Conservation (phyloP, 768 basidiomycete genomes). For the Trametes sanguinea region DNA sequence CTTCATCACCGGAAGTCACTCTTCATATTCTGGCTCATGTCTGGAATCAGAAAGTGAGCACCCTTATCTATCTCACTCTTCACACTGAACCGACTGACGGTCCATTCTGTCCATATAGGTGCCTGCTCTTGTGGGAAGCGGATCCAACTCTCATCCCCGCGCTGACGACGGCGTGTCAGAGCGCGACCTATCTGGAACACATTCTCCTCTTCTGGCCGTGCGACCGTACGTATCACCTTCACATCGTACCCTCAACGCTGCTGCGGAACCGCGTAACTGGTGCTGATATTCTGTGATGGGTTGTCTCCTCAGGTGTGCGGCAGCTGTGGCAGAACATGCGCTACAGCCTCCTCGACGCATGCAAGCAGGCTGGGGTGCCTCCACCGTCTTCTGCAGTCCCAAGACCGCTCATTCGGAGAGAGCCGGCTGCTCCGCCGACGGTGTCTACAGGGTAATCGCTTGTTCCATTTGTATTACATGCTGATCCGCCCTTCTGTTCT, state of each 20-base stretch:
- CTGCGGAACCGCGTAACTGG: background rate
- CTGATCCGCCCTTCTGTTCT: too few species aligned
- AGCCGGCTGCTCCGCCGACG: too few species aligned
- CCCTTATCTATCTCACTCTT: background rate
- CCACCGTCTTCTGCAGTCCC: too few species aligned
- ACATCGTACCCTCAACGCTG: background rate
- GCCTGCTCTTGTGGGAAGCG: constrained; percentile 10
- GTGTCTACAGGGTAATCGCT: too few species aligned
- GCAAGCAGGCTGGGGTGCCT: too few species aligned
- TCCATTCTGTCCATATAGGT: background rate
- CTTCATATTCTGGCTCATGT: constrained; percentile 17
- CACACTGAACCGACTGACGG: background rate
- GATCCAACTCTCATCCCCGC: constrained; percentile 6
- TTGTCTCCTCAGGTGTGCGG: background rate
- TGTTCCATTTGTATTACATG: too few species aligned
- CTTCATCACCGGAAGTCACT: constrained; percentile 21
- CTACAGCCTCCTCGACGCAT: too few species aligned
- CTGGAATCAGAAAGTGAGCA: constrained; percentile 16
- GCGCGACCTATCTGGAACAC: constrained; percentile 5
- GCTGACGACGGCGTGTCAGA: background rate
- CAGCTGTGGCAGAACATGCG: too few species aligned
- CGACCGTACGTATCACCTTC: constrained; percentile 7
- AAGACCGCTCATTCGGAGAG: too few species aligned
- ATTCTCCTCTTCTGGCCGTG: constrained; percentile 17
- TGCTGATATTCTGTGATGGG: constrained; percentile 6